A percentile compares a stretch with the other conserved stretches of the same genome.
Conservation (phyloP, 1,139 yeast genomes). For the Yamadazyma buinensis region DNA sequence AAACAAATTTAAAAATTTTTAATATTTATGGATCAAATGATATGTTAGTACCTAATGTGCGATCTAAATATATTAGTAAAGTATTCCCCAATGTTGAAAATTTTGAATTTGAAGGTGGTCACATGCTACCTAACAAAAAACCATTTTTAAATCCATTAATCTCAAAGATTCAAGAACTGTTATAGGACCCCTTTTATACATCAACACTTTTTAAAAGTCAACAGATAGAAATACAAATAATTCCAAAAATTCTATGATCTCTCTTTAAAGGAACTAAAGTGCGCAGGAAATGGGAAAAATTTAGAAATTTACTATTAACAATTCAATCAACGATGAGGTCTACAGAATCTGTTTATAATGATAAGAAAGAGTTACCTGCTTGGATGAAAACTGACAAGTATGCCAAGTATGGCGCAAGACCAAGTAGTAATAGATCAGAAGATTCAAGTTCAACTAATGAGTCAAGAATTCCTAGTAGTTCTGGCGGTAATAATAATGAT, state of each 20-base stretch:
- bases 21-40: slow-evolving; percentile 32
- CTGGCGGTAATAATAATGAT: neutral
- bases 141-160: slow-evolving; percentile 26
- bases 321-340: slow-evolving; percentile 4
- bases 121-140: slow-evolving; percentile 32
- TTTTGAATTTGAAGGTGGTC: slow-evolving; percentile 36
- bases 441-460: no score
- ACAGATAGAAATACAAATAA: no score
- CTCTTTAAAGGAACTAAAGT: no score
- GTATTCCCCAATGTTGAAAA: slow-evolving; percentile 17
- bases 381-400: slow-evolving; percentile 42
- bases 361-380: slow-evolving; percentile 30
- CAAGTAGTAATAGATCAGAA: slow-evolving; percentile 1
- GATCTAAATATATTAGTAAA: slow-evolving; percentile 24
- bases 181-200: no score
- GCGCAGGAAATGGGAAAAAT: slow-evolving; percentile 2
- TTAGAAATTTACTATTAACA: neutral
- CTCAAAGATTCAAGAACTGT: slow-evolving; percentile 18
- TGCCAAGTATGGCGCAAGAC: slow-evolving; percentile 35
- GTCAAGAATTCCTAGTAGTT: no score
- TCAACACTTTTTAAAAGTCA: no score
- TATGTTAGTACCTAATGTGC: slow-evolving; percentile 29
- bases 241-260: no score
- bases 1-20: slow-evolving; percentile 20
- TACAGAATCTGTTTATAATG: slow-evolving; percentile 15